Percentiles rank a stretch among this genome's conserved stretches.
phyloP scores from a whole-genome alignment of 192 early-diverging fungal species.

The Chytriomyces sp. region DNA sequence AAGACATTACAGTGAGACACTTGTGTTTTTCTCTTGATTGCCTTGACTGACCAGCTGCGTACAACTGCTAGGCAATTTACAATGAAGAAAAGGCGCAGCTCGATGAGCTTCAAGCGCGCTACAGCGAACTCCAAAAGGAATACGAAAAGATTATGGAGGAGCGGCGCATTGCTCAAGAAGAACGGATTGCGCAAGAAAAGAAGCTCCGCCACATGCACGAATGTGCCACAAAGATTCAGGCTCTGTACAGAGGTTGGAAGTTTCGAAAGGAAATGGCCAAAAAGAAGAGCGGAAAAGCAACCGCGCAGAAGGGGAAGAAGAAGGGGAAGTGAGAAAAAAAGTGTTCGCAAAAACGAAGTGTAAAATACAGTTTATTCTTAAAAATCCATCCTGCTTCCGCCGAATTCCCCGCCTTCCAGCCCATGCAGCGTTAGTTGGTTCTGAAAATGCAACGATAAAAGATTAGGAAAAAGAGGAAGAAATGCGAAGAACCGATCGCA shows the following conservation, averaged over 20 bases:
- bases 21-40: conserved; percentile 1
- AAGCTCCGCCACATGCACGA: conserved; percentile 29
- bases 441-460: conserved; percentile 9
- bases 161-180: conserved; percentile 48
- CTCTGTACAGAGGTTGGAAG: conserved; percentile 50
- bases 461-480: background rate
- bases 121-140: conserved; percentile 54
- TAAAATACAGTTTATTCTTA: background rate
- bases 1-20: conserved; percentile 56
- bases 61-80: conserved; percentile 46
- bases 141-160: conserved; percentile 59
- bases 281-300: conserved; percentile 39
- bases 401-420: conserved; percentile 36
- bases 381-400: conserved; percentile 20
- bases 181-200: conserved; percentile 53
- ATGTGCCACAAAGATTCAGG: conserved; percentile 54
- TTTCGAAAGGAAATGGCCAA: conserved; percentile 54
- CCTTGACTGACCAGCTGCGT: conserved; percentile 1
- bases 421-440: conserved; percentile 56
- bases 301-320: conserved; percentile 36
- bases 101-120: conserved; percentile 55
- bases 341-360: no score
- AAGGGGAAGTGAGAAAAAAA: background rate
- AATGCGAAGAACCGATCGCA: background rate
- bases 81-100: conserved; percentile 62